Conservation (phyloP, 495 filamentous ascomycete genomes). For the Hypoxylon fuscum region DNA sequence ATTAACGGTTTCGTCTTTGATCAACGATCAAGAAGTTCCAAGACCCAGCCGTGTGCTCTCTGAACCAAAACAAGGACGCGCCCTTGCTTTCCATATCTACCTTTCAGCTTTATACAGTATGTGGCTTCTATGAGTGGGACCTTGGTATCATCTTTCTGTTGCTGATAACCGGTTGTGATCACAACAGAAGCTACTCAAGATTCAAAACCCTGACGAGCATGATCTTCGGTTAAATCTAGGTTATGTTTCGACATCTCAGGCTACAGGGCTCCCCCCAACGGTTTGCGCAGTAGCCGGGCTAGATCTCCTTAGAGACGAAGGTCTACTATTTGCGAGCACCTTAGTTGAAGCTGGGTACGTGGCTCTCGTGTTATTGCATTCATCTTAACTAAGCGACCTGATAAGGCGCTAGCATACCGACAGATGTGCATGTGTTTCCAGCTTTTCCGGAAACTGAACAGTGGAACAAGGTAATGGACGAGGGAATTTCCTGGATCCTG, state of each 20-base stretch:
- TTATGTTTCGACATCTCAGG: constrained; percentile 49
- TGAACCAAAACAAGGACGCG: constrained; percentile 50
- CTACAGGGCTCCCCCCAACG: constrained; percentile 51
- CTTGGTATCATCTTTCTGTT: no score
- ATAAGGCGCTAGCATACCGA: constrained; percentile 47
- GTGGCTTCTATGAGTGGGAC: no score
- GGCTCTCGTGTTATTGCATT: background rate
- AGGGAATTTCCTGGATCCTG: constrained; percentile 55
- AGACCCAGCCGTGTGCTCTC: constrained; percentile 47
- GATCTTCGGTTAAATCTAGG: constrained; percentile 53
- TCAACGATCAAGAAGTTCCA: constrained; percentile 42
- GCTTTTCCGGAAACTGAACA: constrained; percentile 55
- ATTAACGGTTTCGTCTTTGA: constrained; percentile 45
- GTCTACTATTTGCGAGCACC: constrained; percentile 53
- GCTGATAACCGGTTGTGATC: no score
- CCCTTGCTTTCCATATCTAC: constrained; percentile 48
- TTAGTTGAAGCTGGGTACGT: constrained; percentile 55
- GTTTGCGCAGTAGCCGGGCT: constrained; percentile 53
- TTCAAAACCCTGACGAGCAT: constrained; percentile 27
- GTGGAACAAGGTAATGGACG: constrained; percentile 55
- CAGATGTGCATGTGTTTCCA: constrained; percentile 53
- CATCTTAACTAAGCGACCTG: no score
- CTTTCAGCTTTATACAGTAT: constrained; percentile 35
- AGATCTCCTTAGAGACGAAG: constrained; percentile 58
- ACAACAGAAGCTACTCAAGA: constrained; percentile 35